phyloP scores from a whole-genome alignment of 305 asterid species.

The Solanum aculeatissimum region DNA sequence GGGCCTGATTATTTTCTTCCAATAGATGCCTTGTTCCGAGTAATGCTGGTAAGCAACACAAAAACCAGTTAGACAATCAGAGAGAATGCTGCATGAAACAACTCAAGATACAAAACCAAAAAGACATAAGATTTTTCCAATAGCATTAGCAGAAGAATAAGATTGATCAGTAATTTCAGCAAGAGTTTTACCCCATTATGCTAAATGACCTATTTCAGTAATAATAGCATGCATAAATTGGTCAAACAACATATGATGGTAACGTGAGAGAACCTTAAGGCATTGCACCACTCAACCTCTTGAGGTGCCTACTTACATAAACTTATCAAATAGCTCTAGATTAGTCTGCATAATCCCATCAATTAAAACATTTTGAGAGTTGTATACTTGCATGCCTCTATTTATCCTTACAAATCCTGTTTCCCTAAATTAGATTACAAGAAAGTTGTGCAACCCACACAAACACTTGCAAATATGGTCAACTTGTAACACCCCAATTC shows the following conservation, averaged over 20 bases:
- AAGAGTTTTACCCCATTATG: neutral
- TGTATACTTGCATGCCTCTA: neutral
- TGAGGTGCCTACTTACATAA: neutral
- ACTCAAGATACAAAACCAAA: neutral
- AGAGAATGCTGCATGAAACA: slow-evolving; percentile 1
- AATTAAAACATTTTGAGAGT: neutral
- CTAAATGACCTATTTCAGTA: neutral
- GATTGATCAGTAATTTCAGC: neutral
- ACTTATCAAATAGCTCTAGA: neutral
- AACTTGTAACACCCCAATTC: neutral
- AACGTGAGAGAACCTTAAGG: neutral
- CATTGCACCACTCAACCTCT: neutral
- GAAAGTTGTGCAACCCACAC: neutral
- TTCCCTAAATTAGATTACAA: neutral
- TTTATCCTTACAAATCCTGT: neutral
- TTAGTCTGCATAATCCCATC: neutral
- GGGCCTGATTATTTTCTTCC: slow-evolving; percentile 62
- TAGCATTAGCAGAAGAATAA: neutral
- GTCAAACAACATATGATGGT: neutral
- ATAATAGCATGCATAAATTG: neutral
- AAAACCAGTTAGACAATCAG: neutral
- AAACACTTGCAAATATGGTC: neutral
- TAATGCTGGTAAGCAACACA: slow-evolving; percentile 31
- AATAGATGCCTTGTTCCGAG: slow-evolving; percentile 51
- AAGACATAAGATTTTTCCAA: neutral